A percentile compares a stretch with the other conserved stretches of the same genome.
Evolutionary conservation across 2,329 filamentous ascomycete genomes (phyloP).

Genomic region (Fusarium albosuccineum): DNA sequence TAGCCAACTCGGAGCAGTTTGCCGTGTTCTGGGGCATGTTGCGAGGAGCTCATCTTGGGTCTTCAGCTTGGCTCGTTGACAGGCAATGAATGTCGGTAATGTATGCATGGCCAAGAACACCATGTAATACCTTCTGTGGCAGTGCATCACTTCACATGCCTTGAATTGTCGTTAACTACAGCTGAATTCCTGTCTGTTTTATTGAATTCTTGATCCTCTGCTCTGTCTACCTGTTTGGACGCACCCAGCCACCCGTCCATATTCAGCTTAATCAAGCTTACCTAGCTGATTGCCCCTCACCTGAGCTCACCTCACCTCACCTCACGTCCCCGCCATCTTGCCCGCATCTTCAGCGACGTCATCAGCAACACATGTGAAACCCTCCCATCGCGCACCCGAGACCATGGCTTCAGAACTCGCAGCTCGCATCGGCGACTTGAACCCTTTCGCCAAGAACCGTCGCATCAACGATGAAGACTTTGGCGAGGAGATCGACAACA

Average conservation of each 20-base stretch:
- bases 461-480: slow-evolving; percentile 51
- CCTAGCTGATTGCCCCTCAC: slow-evolving; percentile 30
- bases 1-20: slow-evolving; percentile 31
- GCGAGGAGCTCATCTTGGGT: slow-evolving; percentile 12
- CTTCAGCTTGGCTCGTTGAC: slow-evolving; percentile 1
- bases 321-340: slow-evolving; percentile 9
- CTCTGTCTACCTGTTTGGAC: background rate
- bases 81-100: background rate
- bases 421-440: slow-evolving; percentile 47
- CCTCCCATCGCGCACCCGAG: background rate
- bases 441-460: slow-evolving; percentile 47
- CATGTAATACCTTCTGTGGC: slow-evolving; percentile 21
- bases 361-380: slow-evolving; percentile 11
- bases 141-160: slow-evolving; percentile 26
- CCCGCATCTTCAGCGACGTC: slow-evolving; percentile 6
- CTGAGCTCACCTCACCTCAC: slow-evolving; percentile 30
- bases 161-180: slow-evolving; percentile 1
- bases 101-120: slow-evolving; percentile 5
- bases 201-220: background rate
- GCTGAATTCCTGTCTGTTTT: background rate
- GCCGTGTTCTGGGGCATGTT: slow-evolving; percentile 17
- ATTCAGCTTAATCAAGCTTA: slow-evolving; percentile 21
- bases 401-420: slow-evolving; percentile 46
- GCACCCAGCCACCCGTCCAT: background rate
- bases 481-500: slow-evolving; percentile 50